These are phyloP conservation scores for Macadamia integrifolia DNA, from an alignment of 164 flowering plant species.

Conservation along the genomic window DNA sequence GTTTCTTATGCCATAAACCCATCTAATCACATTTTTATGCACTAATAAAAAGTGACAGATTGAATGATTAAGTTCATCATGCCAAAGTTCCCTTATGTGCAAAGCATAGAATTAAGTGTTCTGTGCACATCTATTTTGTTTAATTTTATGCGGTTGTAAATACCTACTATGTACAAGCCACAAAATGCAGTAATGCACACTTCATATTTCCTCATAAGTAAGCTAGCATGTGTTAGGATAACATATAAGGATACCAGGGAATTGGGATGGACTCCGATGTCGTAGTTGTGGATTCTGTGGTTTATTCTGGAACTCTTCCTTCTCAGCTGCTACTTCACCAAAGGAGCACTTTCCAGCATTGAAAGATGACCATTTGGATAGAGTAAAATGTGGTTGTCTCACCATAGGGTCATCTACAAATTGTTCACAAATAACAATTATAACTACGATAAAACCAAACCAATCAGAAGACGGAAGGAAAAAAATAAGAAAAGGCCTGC, in stretches of 20 bases:
- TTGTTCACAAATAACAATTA: background rate
- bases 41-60: background rate
- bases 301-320: constrained; percentile 29
- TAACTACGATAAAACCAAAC: background rate
- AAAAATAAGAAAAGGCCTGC: background rate
- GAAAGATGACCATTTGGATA: constrained; percentile 56
- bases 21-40: background rate
- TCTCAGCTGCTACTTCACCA: constrained; percentile 22
- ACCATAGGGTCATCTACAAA: constrained; percentile 11
- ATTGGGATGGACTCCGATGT: constrained; percentile 25
- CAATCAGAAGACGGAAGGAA: background rate
- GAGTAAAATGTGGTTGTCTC: constrained; percentile 37
- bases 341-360: constrained; percentile 17
- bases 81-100: background rate
- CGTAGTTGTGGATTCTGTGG: constrained; percentile 32
- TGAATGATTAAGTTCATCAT: background rate
- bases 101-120: too few relatives aligned
- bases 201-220: background rate
- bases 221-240: background rate
- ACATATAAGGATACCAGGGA: constrained; percentile 28
- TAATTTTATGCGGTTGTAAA: too few relatives aligned
- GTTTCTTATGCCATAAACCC: background rate
- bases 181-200: background rate
- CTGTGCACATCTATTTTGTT: background rate
- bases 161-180: too few relatives aligned